Evolutionary conservation across 805 yeast genomes (phyloP), one percentile per base, ranked within the genome.

Genomic region (Candida peoriensis): DNA sequence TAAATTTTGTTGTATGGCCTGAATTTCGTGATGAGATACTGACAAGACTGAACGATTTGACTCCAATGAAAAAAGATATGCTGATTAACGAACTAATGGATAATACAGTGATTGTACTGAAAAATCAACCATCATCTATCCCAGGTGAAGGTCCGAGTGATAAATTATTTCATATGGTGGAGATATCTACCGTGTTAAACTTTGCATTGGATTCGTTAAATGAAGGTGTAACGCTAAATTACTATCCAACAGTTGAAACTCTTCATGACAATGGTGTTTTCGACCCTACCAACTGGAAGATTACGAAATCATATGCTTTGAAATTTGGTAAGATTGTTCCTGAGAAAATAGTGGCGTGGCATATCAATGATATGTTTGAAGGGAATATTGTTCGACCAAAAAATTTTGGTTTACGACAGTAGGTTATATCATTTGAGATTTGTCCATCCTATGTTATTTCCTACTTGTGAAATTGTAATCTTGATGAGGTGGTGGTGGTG

Each of bases 1-100:
- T 40, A 5, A 40, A 40, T 24, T 40, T 40, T 12, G 30, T 40
- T 4, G 37, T 40, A 4, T 40, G 43, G 43, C 43, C 43, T n/a
- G 43, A 40, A 16, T 36, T 40, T 32, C 19, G 43, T 15, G 43
- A 40, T 19, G 16, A 28, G 14, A 16, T 40, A 12, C 22, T 40
- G 4, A 16, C 35, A 13, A 34, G 37, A 23, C 20, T 40, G 9
- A 23, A 40, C 14, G 38, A 40, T 20, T 11, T 36, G 18, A 30
- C 37, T 12, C 28, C 22, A 18, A 11, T 9, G 6, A 22, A 15
- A 4, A 39, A 37, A 8, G 36, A 31, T 21, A 13, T 25, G 14
- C 33, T 31, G 20, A 37, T 36, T 29, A 32, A 36, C 12, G 36
- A 40, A n/a, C 15, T 40, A 10, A 24, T 40, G 34, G 37, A 33